Evolutionary conservation across 1,139 yeast genomes (phyloP).

Genomic region (Kluyveromyces sp.): DNA sequence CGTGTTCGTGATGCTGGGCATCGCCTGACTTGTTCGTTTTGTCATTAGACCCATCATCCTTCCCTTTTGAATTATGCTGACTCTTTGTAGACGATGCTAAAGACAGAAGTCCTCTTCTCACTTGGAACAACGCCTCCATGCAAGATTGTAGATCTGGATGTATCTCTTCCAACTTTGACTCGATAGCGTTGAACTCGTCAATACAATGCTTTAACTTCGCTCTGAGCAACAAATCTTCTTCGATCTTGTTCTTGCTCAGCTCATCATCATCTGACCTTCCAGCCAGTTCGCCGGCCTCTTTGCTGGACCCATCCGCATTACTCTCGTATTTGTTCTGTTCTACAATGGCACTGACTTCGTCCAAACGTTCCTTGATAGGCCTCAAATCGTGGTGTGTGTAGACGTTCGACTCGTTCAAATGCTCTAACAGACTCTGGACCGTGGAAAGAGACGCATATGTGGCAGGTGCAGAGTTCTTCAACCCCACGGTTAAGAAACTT

Average conservation of each 20-base stretch:
- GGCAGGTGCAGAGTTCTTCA: conserved; percentile 85
- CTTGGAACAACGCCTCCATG: conserved; percentile 46
- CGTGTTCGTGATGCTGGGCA: conserved; percentile 9
- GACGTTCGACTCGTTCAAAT: conserved; percentile 70
- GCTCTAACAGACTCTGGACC: conserved; percentile 73
- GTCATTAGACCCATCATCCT: neutral
- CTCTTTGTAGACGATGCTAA: conserved; percentile 37
- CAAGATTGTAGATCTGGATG: conserved; percentile 48
- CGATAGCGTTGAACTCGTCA: conserved; percentile 46
- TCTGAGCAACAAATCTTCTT: conserved; percentile 52
- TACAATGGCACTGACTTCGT: conserved; percentile 60
- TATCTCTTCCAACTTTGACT: conserved; percentile 46
- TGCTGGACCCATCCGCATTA: too few relatives aligned
- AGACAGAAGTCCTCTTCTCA: conserved; percentile 48
- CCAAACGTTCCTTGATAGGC: conserved; percentile 66
- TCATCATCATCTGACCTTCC: conserved; percentile 19
- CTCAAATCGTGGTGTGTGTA: conserved; percentile 76
- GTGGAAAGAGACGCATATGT: conserved; percentile 85
- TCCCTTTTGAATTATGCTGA: conserved; percentile 1
- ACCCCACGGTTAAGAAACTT: conserved; percentile 85
- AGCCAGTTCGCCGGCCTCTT: conserved; percentile 5
- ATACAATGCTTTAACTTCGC: conserved; percentile 54
- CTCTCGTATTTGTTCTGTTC: conserved; percentile 38
- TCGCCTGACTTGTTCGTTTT: too few relatives aligned
- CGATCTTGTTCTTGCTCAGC: conserved; percentile 35